Base-by-base conservation (phyloP, 768 basidiomycete genomes). In the Lentinula guzmanii region DNA sequence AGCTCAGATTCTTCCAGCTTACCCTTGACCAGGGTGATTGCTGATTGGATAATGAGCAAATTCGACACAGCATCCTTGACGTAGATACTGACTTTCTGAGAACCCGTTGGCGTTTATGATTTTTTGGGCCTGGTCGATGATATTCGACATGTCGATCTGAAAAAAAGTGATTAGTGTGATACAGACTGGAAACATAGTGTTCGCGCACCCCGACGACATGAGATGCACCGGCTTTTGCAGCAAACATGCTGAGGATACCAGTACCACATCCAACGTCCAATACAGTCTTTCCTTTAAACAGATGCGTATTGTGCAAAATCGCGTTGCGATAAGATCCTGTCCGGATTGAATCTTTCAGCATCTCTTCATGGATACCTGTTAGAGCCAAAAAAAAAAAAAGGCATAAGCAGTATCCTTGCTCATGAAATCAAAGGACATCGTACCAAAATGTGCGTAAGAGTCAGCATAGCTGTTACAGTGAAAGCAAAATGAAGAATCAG, bases 261-360 rank as follows among this genome's bases (percentile, higher is more conserved):
- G 97, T 99, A 28, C 97, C 97, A 70, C 97, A 98, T 46, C 97
- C 97, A 65, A 99, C 97, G 72, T 99, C 97, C 56, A 99, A 82
- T 2, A 99, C 97, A 39, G 89, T 91, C 79, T 98, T 99, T 71
- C 85, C 95, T 76, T 93, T 90, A 87, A 99, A 99, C 50, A 99
- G 77, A 74, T 98, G 95, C 9, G 83, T 78, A 75, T 98, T 98
- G 80, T 95, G 89, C 73, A 95, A 76, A 80, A 99, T 98, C 64
- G 95, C 93, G 62, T 87, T 82, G 65, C 93, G 89, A 83, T 99
- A 99, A 46, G 95, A 93, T 37, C 93, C 87, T 50, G 97, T 99
- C 64, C 97, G 89, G 66, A 99, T 94, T 42, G 80, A 77, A 76
- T 99, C 97, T 76, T 99, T 99, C 74, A 99, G 77, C 97, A 99